These are phyloP conservation scores for Sicyos edulis DNA, from an alignment of 306 rosid genomes.

Conservation along the genomic window DNA sequence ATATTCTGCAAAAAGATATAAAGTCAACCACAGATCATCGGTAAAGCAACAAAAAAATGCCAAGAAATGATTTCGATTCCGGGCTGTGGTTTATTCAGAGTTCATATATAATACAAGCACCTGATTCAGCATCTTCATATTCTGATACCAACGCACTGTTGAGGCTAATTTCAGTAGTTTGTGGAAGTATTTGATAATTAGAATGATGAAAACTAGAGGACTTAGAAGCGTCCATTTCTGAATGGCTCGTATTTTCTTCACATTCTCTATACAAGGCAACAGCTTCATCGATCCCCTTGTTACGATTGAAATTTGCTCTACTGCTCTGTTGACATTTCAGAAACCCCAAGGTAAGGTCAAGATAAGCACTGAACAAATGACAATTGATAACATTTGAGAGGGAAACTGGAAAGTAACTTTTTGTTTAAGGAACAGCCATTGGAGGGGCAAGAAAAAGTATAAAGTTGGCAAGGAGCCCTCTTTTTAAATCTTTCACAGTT, in stretches of 20 bases:
- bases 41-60: background rate
- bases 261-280: background rate
- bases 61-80: slow-evolving; percentile 13
- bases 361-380: background rate
- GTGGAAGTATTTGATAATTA: slow-evolving; percentile 43
- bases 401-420: background rate
- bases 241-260: slow-evolving; percentile 17
- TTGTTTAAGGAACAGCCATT: background rate
- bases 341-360: slow-evolving; percentile 7
- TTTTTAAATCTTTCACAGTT: background rate
- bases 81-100: background rate
- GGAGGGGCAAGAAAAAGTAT: background rate
- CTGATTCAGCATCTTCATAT: slow-evolving; percentile 77
- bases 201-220: slow-evolving; percentile 43
- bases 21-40: slow-evolving; percentile 18
- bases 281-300: slow-evolving; percentile 11
- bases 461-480: background rate
- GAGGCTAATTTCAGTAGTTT: slow-evolving; percentile 52
- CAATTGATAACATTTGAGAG: background rate
- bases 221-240: slow-evolving; percentile 46
- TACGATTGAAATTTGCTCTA: slow-evolving; percentile 38
- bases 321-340: slow-evolving; percentile 50
- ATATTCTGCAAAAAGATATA: slow-evolving; percentile 42
- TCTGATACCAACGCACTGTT: slow-evolving; percentile 59
- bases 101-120: slow-evolving; percentile 29